phyloP scores from a whole-genome alignment of 1,284 basidiomycete species.

The Ustilago lituana region DNA sequence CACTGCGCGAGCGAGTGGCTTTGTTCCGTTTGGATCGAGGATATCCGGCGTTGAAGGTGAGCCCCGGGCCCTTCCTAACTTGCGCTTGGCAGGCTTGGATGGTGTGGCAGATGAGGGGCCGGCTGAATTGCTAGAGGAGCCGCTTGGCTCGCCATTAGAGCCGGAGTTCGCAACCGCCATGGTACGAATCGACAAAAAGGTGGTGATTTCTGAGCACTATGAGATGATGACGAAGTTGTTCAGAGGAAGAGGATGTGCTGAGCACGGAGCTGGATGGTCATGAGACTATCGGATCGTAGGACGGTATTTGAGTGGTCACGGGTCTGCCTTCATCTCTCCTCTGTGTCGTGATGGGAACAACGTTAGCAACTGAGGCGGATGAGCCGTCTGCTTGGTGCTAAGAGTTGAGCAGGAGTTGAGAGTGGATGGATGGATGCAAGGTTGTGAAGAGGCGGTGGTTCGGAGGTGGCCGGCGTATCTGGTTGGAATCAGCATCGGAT shows the following conservation, averaged over 20 bases:
- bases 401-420: too few relatives aligned
- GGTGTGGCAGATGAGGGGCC: conserved; percentile 3
- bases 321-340: background rate
- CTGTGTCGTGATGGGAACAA: too few relatives aligned
- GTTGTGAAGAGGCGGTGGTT: background rate
- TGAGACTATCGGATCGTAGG: too few relatives aligned
- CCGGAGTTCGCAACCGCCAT: conserved; percentile 6
- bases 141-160: conserved; percentile 23
- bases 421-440: background rate
- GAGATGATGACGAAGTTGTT: background rate
- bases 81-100: conserved; percentile 26
- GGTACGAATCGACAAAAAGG: background rate
- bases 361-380: background rate
- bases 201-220: background rate
- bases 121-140: conserved; percentile 8
- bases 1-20: conserved; percentile 42
- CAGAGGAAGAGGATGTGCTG: too few relatives aligned
- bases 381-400: too few relatives aligned
- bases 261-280: too few relatives aligned
- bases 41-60: conserved; percentile 15
- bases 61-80: conserved; percentile 12
- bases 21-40: conserved; percentile 16
- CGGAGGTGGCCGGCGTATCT: conserved; percentile 11
- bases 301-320: conserved; percentile 18
- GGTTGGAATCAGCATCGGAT: conserved; percentile 4